Conservation (phyloP, 345 rosid genomes). For the Limnanthes douglasii region DNA sequence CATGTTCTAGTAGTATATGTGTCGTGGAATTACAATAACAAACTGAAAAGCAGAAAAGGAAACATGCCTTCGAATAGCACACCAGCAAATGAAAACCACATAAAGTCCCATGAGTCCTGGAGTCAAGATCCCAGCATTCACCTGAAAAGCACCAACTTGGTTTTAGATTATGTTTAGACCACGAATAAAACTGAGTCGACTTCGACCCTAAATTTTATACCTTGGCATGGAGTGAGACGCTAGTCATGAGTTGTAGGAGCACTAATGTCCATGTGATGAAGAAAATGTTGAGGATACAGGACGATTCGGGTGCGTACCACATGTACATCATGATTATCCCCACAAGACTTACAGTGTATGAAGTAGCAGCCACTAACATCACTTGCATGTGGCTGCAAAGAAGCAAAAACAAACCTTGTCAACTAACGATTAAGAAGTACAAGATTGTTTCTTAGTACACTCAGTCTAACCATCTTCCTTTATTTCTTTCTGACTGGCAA, state of each 20-base stretch:
- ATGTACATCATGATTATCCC: slow-evolving; percentile 90
- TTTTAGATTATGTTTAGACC: too few relatives aligned
- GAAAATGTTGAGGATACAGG: slow-evolving; percentile 89
- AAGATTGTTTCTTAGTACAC: too few relatives aligned
- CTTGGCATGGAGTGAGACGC: slow-evolving; percentile 75
- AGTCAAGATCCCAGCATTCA: slow-evolving; percentile 65
- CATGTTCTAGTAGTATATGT: too few relatives aligned
- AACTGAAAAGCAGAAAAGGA: too few relatives aligned
- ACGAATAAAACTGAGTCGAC: slow-evolving; percentile 1
- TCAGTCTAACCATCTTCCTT: slow-evolving; percentile 55
- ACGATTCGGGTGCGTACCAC: slow-evolving; percentile 77
- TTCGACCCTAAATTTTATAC: slow-evolving; percentile 30
- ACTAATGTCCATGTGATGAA: slow-evolving; percentile 89
- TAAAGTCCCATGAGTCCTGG: slow-evolving; percentile 98
- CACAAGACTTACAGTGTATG: slow-evolving; percentile 57
- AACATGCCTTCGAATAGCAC: slow-evolving; percentile 81
- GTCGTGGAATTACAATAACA: too few relatives aligned
- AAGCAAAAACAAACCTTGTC: too few relatives aligned
- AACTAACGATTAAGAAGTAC: too few relatives aligned
- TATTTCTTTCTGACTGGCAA: slow-evolving; percentile 40
- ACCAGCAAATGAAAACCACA: slow-evolving; percentile 86
- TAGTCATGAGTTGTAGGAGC: slow-evolving; percentile 89
- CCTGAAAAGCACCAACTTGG: too few relatives aligned
- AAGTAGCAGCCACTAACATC: slow-evolving; percentile 48
- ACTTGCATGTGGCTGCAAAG: slow-evolving; percentile 65